These are phyloP conservation scores for Goffeauzyma gilvescens DNA, from an alignment of 768 basidiomycete species.

Conservation along the genomic window DNA sequence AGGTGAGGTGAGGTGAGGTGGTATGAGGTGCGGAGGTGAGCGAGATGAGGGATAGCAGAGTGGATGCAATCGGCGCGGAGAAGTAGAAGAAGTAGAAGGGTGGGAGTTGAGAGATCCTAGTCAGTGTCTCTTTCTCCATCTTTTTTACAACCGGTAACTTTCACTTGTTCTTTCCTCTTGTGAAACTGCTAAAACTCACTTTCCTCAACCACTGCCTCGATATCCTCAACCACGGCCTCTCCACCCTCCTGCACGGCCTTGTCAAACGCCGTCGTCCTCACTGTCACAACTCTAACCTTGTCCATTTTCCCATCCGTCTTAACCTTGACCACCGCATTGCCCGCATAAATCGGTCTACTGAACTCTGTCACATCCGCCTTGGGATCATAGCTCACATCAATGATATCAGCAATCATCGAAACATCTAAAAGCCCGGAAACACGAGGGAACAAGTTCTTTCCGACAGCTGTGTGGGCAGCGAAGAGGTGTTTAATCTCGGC, in stretches of 20 bases:
- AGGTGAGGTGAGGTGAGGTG: too few relatives aligned
- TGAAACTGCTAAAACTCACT: conserved; percentile 11
- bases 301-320: conserved; percentile 51
- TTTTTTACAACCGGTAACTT: background rate
- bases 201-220: conserved; percentile 38
- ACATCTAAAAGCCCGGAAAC: conserved; percentile 75
- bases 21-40: background rate
- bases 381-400: conserved; percentile 47
- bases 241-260: conserved; percentile 42
- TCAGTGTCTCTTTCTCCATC: too few relatives aligned
- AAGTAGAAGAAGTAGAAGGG: too few relatives aligned
- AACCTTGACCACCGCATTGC: conserved; percentile 88
- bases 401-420: conserved; percentile 79
- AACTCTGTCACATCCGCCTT: conserved; percentile 54
- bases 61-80: background rate
- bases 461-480: conserved; percentile 73
- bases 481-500: conserved; percentile 65
- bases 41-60: background rate
- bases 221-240: conserved; percentile 38
- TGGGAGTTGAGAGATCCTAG: too few relatives aligned
- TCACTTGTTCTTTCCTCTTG: background rate
- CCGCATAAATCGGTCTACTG: conserved; percentile 88
- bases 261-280: conserved; percentile 74
- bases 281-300: conserved; percentile 80
- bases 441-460: conserved; percentile 82